Evolutionary conservation across 1,284 basidiomycete species (phyloP), one percentile per base, ranked within the genome.

Genomic region (Pholiota adiposa): DNA sequence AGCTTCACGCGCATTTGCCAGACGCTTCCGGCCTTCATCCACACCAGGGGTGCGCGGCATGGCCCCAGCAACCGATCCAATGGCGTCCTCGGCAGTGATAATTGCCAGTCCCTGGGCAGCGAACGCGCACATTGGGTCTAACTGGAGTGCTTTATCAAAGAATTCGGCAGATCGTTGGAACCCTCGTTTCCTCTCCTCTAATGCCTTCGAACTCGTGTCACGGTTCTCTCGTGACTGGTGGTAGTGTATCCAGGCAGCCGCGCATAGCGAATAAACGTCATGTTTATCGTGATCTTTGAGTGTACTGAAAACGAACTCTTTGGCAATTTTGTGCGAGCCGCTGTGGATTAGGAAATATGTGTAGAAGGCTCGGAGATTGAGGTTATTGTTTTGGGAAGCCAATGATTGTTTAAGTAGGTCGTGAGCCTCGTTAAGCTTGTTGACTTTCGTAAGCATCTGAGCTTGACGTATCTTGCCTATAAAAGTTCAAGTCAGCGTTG

Each of bases 91-190:
- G 0, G 94, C 96, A 2, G 94, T 87, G 2, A 92, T 88, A 63
- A 98, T 97, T 0, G 94, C 96, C 9, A 98, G 79, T 1, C 96
- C 95, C 72, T 97, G 94, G 2, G 96, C 96, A 5, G 96, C 96
- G 58, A 95, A 86, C 1, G 93, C 93, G 72, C 94, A 97, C 25
- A 83, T 77, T 0, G 93, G 87, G 70, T 97, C 94, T 2, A 94
- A 70, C 53, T 85, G 84, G 29, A 98, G 75, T 0, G 94, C 96
- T 69, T 94, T 94, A 72, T 96, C 93, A 69, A 93, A 98, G 64
- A 93, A 92, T 70, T 97, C 94, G 0, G 93, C 92, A 9, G 91
- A 85, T 16, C 93, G 82, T 56, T 88, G 83, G 77, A 93, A 97
- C 31, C 87, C 85, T 51, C 87, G 86, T 60, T 83, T 83, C 34